These are phyloP conservation scores for Amorphotheca resinae DNA, from an alignment of 495 filamentous ascomycete species.

Conservation along the genomic window DNA sequence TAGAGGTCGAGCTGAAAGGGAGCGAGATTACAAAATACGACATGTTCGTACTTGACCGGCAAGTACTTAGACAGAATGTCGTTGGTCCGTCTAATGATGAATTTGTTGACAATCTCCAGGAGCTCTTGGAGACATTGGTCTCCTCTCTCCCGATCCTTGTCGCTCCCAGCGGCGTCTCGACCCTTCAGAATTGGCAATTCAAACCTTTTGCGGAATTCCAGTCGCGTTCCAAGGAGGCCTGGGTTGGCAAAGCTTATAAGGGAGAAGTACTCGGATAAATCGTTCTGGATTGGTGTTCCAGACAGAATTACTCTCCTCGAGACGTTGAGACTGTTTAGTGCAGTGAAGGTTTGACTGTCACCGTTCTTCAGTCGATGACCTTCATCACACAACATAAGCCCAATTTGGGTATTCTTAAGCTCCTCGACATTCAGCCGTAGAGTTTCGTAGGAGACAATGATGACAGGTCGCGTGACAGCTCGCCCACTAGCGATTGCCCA, in stretches of 20 bases:
- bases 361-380: conserved; percentile 98
- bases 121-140: conserved; percentile 77
- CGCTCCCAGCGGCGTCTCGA: conserved; percentile 80
- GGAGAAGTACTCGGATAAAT: conserved; percentile 93
- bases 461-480: conserved; percentile 83
- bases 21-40: conserved; percentile 97
- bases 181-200: conserved; percentile 88
- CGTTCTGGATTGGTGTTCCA: conserved; percentile 96
- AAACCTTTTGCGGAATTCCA: conserved; percentile 90
- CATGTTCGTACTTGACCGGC: conserved; percentile 97
- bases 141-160: conserved; percentile 69
- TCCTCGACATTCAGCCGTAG: conserved; percentile 83
- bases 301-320: conserved; percentile 87
- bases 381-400: conserved; percentile 93
- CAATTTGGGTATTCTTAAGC: conserved; percentile 75
- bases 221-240: conserved; percentile 72
- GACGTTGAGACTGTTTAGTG: conserved; percentile 82
- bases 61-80: conserved; percentile 97
- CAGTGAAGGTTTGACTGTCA: conserved; percentile 86
- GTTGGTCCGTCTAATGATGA: conserved; percentile 97
- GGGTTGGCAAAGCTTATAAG: conserved; percentile 96
- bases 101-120: conserved; percentile 82
- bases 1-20: conserved; percentile 89
- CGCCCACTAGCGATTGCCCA: conserved; percentile 88
- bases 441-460: conserved; percentile 99